phyloP scores from a whole-genome alignment of 2,329 filamentous ascomycete genomes.

The Neoascochyta sp. region DNA sequence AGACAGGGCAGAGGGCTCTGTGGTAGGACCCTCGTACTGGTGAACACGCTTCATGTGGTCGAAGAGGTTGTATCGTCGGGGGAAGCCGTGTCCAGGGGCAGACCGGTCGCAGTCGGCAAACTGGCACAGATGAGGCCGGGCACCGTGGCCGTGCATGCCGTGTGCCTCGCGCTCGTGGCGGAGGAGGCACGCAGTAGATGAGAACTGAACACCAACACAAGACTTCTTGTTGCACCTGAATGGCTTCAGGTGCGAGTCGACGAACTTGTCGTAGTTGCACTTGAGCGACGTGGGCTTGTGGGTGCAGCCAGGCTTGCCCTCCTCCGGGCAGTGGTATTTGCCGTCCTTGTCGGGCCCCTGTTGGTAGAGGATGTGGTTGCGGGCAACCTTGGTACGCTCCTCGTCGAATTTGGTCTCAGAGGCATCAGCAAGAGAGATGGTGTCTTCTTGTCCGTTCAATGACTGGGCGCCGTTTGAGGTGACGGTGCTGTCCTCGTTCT shows the following conservation, averaged over 20 bases:
- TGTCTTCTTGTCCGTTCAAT: constrained; percentile 29
- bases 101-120: constrained; percentile 85
- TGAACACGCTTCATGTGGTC: constrained; percentile 98
- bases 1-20: constrained; percentile 30
- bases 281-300: constrained; percentile 95
- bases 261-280: constrained; percentile 98
- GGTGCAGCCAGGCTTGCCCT: constrained; percentile 68
- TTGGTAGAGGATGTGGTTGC: constrained; percentile 66
- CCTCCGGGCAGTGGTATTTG: constrained; percentile 90
- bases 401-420: constrained; percentile 35
- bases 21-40: constrained; percentile 48
- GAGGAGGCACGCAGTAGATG: constrained; percentile 89
- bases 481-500: constrained; percentile 25
- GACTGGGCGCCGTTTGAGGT: constrained; percentile 23
- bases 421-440: constrained; percentile 24
- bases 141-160: constrained; percentile 89
- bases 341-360: constrained; percentile 65
- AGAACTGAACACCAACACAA: constrained; percentile 85
- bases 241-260: constrained; percentile 94
- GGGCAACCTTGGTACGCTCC: constrained; percentile 39
- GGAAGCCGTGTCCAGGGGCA: constrained; percentile 80
- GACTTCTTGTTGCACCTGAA: constrained; percentile 86
- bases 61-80: constrained; percentile 89
- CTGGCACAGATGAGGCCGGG: constrained; percentile 85
- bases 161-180: constrained; percentile 95